Conservation (phyloP, 768 basidiomycete genomes). For the Termitomyces sp. region DNA sequence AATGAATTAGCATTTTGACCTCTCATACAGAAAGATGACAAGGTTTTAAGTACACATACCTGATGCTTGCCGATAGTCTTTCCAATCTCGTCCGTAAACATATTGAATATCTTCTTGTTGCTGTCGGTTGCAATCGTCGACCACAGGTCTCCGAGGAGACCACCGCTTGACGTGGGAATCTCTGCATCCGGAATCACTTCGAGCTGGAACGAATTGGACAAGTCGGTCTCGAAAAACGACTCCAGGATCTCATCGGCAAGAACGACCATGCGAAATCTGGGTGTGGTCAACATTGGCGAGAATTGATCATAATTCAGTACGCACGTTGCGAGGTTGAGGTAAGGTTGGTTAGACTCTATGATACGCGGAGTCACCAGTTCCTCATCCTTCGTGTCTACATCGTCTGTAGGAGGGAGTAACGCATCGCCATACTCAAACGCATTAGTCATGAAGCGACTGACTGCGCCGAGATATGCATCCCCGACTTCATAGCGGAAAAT, state of each 20-base stretch:
- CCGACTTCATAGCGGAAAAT: constrained; percentile 97
- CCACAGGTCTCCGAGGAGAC: constrained; percentile 80
- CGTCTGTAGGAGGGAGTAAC: constrained; percentile 52
- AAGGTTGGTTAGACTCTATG: constrained; percentile 77
- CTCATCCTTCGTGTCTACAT: constrained; percentile 4
- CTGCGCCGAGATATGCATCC: constrained; percentile 93
- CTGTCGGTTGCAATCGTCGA: constrained; percentile 85
- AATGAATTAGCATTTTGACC: not conserved
- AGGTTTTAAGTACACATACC: constrained; percentile 27
- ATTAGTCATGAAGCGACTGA: constrained; percentile 96
- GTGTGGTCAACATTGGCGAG: not conserved
- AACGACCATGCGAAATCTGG: constrained; percentile 96
- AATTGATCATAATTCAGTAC: constrained; percentile 13
- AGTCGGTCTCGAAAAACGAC: constrained; percentile 92
- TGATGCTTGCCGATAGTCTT: constrained; percentile 93
- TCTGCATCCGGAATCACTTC: constrained; percentile 67
- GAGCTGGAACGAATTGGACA: constrained; percentile 83
- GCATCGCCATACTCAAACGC: constrained; percentile 98
- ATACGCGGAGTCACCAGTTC: constrained; percentile 34
- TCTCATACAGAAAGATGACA: not conserved
- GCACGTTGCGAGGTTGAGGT: constrained; percentile 86
- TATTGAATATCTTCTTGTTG: constrained; percentile 92
- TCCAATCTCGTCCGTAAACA: constrained; percentile 90
- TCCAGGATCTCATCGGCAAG: constrained; percentile 95
- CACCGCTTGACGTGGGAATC: constrained; percentile 48